Evolutionary conservation across 768 basidiomycete species (phyloP), one percentile per base, ranked within the genome.

Genomic region (Tulasnella sp.): DNA sequence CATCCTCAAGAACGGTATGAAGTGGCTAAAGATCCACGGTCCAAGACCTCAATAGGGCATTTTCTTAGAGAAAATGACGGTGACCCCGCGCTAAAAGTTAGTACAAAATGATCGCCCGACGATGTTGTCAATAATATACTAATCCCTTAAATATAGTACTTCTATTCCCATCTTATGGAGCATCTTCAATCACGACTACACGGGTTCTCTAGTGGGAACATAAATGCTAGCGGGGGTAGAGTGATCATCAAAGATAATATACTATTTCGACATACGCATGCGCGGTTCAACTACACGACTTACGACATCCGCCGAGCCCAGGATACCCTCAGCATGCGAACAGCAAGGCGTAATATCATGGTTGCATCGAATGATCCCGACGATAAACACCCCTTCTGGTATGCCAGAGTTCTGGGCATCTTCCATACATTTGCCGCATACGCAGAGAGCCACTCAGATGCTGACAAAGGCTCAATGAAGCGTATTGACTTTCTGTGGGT

Each of bases 401-500:
- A 32, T 16, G 55, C 22, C 49, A 53, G 55, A 45, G 57, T 55
- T 5, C 29, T 52, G 27, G 49, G 45, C 9, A 37, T 49, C 16
- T 41, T 40, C 27, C 45, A 52, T 34, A 49, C 32, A 3, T 20
- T 31, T 6, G 32, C 35, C 10, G 35, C 16, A n/a, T 8, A 25
- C 6, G 19, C 25, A 10, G n/a, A 3, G 1, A 43, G 33, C 22
- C 5, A 31, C 20, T 10, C 12, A 3, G 8, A 8, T 22, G 16
- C 15, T n/a, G 32, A 34, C n/a, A n/a, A n/a, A n/a, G n/a, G n/a
- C n/a, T n/a, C n/a, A 12, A 19, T 16, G 10, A 13, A 27, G 15
- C 37, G n/a, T 32, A 65, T 74, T 58, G 62, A 70, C 1, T 65
- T 74, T 15, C 53, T 75, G 1, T 73, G 67, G 59, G 68, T 75